These are phyloP conservation scores for Calvatia gigantea DNA, from an alignment of 768 basidiomycete species.

Conservation along the genomic window DNA sequence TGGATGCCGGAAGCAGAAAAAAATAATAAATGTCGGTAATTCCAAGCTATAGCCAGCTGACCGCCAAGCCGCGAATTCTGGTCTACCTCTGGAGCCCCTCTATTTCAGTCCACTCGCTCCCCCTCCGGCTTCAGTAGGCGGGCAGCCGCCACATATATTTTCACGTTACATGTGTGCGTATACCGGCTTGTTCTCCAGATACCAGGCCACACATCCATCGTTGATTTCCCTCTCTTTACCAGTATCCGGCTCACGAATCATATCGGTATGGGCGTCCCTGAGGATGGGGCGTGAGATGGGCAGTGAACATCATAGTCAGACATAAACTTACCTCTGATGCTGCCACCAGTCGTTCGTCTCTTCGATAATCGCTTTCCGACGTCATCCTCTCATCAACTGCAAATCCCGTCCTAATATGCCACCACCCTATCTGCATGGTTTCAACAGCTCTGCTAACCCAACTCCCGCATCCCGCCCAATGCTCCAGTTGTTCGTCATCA, in stretches of 20 bases:
- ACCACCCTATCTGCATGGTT: conserved; percentile 7
- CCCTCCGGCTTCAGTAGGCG: too few species aligned
- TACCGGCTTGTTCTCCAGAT: not conserved
- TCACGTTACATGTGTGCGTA: not conserved
- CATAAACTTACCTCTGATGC: not conserved
- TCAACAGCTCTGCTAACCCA: conserved; percentile 1
- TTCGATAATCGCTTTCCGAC: conserved; percentile 5
- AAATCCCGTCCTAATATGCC: conserved; percentile 5
- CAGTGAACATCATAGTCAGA: not conserved
- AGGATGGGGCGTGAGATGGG: not conserved
- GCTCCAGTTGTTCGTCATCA: too few species aligned
- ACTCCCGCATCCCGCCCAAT: too few species aligned
- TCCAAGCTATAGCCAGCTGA: too few species aligned
- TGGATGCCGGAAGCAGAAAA: too few species aligned
- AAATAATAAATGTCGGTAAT: not conserved
- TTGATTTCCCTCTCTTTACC: not conserved
- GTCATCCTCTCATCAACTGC: not conserved
- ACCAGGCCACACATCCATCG: not conserved
- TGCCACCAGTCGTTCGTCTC: conserved; percentile 8
- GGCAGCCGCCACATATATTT: too few species aligned
- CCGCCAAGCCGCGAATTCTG: too few species aligned
- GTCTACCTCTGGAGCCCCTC: too few species aligned
- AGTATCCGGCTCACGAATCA: not conserved
- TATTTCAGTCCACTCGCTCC: too few species aligned
- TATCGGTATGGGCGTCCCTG: conserved; percentile 9